Evolutionary conservation across 306 rosid species (phyloP), one percentile per base, ranked within the genome.

Genomic region (Vigna unguiculata): DNA sequence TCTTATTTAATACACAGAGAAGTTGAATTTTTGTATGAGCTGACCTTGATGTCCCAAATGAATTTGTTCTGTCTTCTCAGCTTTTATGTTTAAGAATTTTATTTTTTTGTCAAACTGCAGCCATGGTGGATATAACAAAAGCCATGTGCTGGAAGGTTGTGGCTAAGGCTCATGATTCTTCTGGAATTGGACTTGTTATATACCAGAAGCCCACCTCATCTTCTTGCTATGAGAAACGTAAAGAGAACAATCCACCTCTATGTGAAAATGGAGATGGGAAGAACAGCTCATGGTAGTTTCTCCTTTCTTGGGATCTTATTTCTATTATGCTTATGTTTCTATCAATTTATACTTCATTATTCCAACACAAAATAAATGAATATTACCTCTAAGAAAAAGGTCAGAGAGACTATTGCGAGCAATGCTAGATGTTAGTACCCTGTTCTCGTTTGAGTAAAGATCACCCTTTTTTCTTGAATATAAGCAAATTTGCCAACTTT

Each of bases 101-200:
- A 34, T 41, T 25, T 4, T 17, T 62, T 52, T 40, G 32, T 10
- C 36, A 62, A 71, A 51, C 68, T 86, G 85, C 97, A 92, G 99
- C 91, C 41, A 92, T 87, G 92, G 88, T 79, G 60, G 78, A 76
- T 72, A 80, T 92, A 74, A 92, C 90, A 79, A 86, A 83, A 75
- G 78, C 97, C 5, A 84, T 95, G 89, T 91, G 97, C 92, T 95
- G 97, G 99, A 90, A 81, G 58, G 85, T 81, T 62, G 97, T 89
- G 71, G 86, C 91, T 52, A 92, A 87, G 87, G 88, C 84, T 38
- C 63, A 55, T 8, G 91, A 90, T 84, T 84, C 96, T 48, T 65
- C 89, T 68, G 93, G 97, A 81, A 88, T 91, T 75, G 99, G 99
- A 34, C 90, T 95, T 47, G 97, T 95, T 63, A 92, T 95, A 83